Evolutionary conservation across 495 filamentous ascomycete genomes (phyloP).

Genomic region (Parathielavia hyrcaniae): DNA sequence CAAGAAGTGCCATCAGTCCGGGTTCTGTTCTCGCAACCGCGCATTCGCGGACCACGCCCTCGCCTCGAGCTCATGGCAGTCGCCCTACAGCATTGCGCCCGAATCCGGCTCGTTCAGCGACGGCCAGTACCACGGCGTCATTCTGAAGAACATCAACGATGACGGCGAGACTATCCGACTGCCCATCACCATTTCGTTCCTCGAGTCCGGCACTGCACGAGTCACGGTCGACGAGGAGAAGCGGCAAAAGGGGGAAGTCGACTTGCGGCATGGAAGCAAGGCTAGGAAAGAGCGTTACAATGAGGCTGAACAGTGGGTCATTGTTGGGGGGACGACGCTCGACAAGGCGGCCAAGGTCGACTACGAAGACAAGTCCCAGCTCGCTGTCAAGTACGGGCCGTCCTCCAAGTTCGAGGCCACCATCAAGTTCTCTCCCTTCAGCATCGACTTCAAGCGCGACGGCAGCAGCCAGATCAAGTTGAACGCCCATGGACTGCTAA

Average conservation of each 20-base stretch:
- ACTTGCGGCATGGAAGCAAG: conserved; percentile 74
- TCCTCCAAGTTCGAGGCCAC: conserved; percentile 68
- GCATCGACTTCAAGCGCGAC: conserved; percentile 76
- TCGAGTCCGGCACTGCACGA: conserved; percentile 79
- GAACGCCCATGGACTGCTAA: conserved; percentile 80
- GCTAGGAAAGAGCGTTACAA: conserved; percentile 90
- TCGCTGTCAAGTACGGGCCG: conserved; percentile 76
- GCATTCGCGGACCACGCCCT: conserved; percentile 74
- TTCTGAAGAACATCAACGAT: conserved; percentile 66
- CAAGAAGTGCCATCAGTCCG: conserved; percentile 90
- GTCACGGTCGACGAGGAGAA: conserved; percentile 86
- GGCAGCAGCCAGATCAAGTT: conserved; percentile 77
- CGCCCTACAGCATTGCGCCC: conserved; percentile 72
- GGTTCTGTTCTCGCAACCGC: conserved; percentile 93
- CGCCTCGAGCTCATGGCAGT: conserved; percentile 59
- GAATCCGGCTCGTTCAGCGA: conserved; percentile 67
- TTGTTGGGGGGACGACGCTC: conserved; percentile 70
- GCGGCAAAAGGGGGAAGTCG: conserved; percentile 81
- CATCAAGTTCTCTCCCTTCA: conserved; percentile 76
- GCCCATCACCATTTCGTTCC: conserved; percentile 79
- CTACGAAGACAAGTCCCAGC: conserved; percentile 54
- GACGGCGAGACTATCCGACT: conserved; percentile 60
- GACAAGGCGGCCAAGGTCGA: conserved; percentile 60
- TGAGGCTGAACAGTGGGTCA: conserved; percentile 76
- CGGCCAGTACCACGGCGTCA: conserved; percentile 68